phyloP scores from a whole-genome alignment of 345 rosid genomes.

The Laguncularia racemosa region DNA sequence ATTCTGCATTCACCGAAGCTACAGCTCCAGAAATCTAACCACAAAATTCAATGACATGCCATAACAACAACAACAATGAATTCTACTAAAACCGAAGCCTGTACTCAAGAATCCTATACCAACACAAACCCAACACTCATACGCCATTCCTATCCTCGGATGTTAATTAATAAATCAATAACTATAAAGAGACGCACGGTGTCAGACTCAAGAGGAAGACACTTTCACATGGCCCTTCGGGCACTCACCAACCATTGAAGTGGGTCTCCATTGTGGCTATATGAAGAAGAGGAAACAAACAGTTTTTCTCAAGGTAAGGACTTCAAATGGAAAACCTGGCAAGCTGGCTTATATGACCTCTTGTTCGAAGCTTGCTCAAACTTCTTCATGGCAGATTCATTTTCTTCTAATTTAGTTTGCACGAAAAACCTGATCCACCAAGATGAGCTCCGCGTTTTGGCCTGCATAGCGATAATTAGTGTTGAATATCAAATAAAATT shows the following conservation, averaged over 20 bases:
- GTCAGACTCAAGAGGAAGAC: too few relatives aligned
- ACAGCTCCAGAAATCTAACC: too few relatives aligned
- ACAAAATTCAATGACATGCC: too few relatives aligned
- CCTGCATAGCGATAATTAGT: slow-evolving; percentile 27
- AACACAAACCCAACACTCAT: too few relatives aligned
- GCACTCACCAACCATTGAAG: neutral
- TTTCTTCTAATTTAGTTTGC: slow-evolving; percentile 54
- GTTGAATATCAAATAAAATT: too few relatives aligned
- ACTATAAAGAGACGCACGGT: too few relatives aligned
- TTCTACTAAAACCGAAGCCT: too few relatives aligned
- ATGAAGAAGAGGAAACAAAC: neutral
- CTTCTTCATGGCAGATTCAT: slow-evolving; percentile 62
- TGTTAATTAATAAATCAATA: too few relatives aligned
- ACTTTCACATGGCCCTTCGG: slow-evolving; percentile 1
- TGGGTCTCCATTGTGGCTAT: neutral
- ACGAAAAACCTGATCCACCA: slow-evolving; percentile 84
- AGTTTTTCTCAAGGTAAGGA: slow-evolving; percentile 26
- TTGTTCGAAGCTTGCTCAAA: slow-evolving; percentile 62
- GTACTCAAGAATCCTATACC: too few relatives aligned
- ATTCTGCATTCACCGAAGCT: too few relatives aligned
- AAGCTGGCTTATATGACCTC: slow-evolving; percentile 55
- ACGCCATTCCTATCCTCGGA: too few relatives aligned
- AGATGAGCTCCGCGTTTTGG: slow-evolving; percentile 72
- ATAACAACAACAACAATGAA: too few relatives aligned
- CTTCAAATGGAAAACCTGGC: slow-evolving; percentile 86